Evolutionary conservation across 208 protist genomes (phyloP), one percentile per base, ranked within the genome.

Genomic region (Acanthamoeba castellanii): DNA sequence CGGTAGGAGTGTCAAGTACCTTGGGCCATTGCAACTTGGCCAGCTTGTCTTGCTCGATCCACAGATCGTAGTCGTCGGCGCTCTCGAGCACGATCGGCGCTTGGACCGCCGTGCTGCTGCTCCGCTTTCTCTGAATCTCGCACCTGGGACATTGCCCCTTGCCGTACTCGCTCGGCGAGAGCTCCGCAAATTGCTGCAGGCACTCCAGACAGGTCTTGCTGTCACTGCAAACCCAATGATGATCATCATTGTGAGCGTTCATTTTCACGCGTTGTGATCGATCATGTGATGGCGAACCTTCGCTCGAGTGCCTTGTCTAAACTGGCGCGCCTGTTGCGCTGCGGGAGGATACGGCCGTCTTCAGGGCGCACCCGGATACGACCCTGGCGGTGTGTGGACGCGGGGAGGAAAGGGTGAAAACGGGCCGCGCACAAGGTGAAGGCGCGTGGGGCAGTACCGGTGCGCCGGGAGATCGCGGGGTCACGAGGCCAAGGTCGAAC

Each of bases 131-230:
- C 22, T 37, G 37, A 45, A 25, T 81, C 22, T 81, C 72, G 37
- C 72, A 81, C 72, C 25, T 47, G 32, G 72, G 18, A 34, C 72
- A 81, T 18, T 47, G 30, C 25, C n/a, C 25, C 7, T 30, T 81
- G 34, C 32, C 72, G 18, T 81, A 47, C 34, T 81, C 34, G 37
- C 25, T 45, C 34, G 72, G 72, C 34, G 72, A 81, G 34, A 81
- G 5, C 32, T 18, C 72, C 30, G 72, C 30, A 45, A 81, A 81
- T 5, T 81, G 14, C 72, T 81, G 72, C 18, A 81, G 25, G 32
- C 72, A 81, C 72, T 50, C 18, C 32, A 81, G 30, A 30, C 72
- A 81, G 32, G 72, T 81, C 72, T 81, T 81, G 72, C 72, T 81
- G 22, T 81, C 72, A 45, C 72, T 81, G 72, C 37, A 47, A 5